phyloP scores from a whole-genome alignment of 2,329 filamentous ascomycete genomes.

The Hypoxylon sp. region DNA sequence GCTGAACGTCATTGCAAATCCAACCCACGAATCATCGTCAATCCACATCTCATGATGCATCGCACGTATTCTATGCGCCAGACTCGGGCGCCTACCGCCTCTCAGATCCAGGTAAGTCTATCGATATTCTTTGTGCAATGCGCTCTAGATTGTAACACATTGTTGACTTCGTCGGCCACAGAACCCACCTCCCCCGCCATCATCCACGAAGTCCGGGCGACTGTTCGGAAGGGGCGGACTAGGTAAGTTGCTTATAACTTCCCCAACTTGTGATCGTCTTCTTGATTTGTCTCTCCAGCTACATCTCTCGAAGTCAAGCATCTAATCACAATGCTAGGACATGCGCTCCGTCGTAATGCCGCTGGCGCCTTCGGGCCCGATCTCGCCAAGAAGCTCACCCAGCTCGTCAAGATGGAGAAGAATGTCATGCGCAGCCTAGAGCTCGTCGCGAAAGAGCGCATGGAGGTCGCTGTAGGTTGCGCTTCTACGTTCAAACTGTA shows the following conservation, averaged over 20 bases:
- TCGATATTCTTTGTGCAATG: constrained; percentile 15
- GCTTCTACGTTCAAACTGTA: background rate
- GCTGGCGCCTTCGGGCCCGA: constrained; percentile 86
- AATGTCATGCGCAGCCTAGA: constrained; percentile 99
- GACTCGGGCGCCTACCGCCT: constrained; percentile 94
- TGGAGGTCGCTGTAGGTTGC: constrained; percentile 92
- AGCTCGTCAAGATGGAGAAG: constrained; percentile 99
- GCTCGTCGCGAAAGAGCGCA: constrained; percentile 92
- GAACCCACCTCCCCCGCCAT: constrained; percentile 93
- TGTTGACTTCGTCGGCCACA: constrained; percentile 57
- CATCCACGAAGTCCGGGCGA: constrained; percentile 90
- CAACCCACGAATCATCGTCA: constrained; percentile 6
- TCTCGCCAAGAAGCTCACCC: constrained; percentile 95
- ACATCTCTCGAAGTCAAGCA: constrained; percentile 40
- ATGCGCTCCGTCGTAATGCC: constrained; percentile 79
- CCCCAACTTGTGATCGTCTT: constrained; percentile 17
- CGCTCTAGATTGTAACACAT: constrained; percentile 19
- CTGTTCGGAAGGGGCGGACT: constrained; percentile 90
- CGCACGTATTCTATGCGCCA: constrained; percentile 99
- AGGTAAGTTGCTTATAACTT: constrained; percentile 70
- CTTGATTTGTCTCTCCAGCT: background rate
- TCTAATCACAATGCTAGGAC: constrained; percentile 60
- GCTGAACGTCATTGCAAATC: constrained; percentile 17
- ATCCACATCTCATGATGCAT: constrained; percentile 77
- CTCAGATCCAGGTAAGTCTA: constrained; percentile 72